phyloP scores from a whole-genome alignment of 257 asterid genomes.

The Prunella vulgaris region DNA sequence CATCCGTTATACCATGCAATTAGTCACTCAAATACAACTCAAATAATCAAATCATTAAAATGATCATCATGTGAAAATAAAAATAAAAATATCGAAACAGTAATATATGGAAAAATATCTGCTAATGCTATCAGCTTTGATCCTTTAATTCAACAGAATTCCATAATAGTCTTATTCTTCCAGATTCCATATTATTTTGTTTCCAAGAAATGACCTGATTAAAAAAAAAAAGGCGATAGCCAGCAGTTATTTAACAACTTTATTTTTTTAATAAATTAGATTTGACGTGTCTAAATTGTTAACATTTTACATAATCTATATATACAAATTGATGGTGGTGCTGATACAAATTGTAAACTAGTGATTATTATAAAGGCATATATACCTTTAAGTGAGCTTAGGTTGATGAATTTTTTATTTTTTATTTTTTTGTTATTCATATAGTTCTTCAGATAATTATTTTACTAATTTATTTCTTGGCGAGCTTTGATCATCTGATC shows the following conservation, averaged over 20 bases:
- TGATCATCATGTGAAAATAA: not conserved
- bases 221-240: not conserved
- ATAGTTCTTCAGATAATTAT: too few relatives aligned
- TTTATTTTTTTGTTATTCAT: not conserved
- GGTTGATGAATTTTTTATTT: not conserved
- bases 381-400: not conserved
- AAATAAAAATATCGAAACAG: not conserved
- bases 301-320: not conserved
- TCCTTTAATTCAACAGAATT: not conserved
- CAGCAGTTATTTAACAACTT: not conserved
- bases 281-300: not conserved
- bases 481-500: too few relatives aligned
- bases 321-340: not conserved
- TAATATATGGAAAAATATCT: not conserved
- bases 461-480: too few relatives aligned
- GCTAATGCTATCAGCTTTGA: not conserved
- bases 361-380: not conserved
- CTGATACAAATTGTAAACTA: not conserved
- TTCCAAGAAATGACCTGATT: not conserved
- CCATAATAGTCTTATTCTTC: not conserved
- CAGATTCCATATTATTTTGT: not conserved
- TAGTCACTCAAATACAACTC: too few relatives aligned
- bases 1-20: too few relatives aligned
- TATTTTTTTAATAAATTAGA: not conserved
- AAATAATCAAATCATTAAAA: not conserved